Evolutionary conservation across 2,329 filamentous ascomycete genomes (phyloP).

Genomic region (Monosporascus sp.): DNA sequence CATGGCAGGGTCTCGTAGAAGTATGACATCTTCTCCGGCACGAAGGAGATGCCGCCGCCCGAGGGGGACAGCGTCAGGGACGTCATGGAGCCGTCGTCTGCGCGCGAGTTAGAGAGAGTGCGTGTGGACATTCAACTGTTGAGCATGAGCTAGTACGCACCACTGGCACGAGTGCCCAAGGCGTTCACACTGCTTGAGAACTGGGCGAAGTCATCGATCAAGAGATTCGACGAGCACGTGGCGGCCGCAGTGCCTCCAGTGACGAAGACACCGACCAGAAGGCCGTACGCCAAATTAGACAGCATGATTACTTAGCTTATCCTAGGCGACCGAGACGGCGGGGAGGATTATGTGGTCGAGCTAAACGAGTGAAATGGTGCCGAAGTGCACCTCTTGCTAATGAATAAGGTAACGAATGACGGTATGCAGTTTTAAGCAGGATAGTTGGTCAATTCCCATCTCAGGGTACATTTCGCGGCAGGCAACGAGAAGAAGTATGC

Average conservation of each 20-base stretch:
- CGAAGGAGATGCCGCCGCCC: slow-evolving; percentile 35
- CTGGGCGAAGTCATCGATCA: slow-evolving; percentile 7
- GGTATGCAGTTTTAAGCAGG: too few species aligned
- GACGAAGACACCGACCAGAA: neutral
- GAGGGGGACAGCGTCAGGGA: slow-evolving; percentile 21
- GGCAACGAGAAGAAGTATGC: too few species aligned
- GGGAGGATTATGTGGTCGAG: too few species aligned
- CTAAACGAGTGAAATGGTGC: too few species aligned
- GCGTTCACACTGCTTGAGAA: slow-evolving; percentile 20
- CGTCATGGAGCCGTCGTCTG: slow-evolving; percentile 36
- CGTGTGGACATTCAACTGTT: neutral
- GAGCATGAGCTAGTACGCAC: neutral
- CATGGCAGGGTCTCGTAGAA: slow-evolving; percentile 41
- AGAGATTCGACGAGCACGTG: neutral
- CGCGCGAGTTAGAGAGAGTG: neutral
- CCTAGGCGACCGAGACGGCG: too few species aligned
- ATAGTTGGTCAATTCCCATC: too few species aligned
- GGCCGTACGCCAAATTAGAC: neutral
- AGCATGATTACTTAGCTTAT: neutral
- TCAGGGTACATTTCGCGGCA: too few species aligned
- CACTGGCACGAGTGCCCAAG: slow-evolving; percentile 23
- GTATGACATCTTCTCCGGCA: slow-evolving; percentile 30
- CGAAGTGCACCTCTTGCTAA: too few species aligned
- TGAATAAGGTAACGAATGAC: too few species aligned
- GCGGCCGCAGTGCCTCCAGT: neutral